A percentile compares a stretch with the other conserved stretches of the same genome.
Conservation (phyloP, 257 asterid genomes). For the Henckelia pumila region DNA sequence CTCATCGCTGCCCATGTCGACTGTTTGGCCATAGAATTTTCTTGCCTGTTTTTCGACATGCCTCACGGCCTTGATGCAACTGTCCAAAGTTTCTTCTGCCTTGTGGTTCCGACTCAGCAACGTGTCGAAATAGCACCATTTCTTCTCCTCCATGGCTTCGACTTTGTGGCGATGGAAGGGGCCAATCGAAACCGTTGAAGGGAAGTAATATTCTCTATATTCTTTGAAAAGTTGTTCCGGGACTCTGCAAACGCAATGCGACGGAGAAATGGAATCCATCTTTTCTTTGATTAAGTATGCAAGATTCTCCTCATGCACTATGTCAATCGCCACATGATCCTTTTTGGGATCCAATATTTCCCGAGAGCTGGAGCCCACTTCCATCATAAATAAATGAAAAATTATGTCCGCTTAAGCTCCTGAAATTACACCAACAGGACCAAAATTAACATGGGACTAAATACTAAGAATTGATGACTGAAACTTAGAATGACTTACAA, state of each 20-base stretch:
- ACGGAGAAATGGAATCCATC: conserved; percentile 35
- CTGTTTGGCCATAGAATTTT: conserved; percentile 38
- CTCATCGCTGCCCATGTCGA: conserved; percentile 33
- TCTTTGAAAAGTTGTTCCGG: conserved; percentile 25
- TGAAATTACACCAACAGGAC: neutral
- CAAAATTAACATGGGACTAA: neutral
- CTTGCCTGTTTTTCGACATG: conserved; percentile 37
- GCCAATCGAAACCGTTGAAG: conserved; percentile 49
- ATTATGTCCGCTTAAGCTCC: neutral
- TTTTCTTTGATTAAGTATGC: conserved; percentile 40
- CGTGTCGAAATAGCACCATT: conserved; percentile 49
- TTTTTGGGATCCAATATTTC: conserved; percentile 10
- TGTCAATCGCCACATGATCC: conserved; percentile 33
- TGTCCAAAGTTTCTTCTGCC: conserved; percentile 31
- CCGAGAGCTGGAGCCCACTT: neutral
- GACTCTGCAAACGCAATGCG: conserved; percentile 32
- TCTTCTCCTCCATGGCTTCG: conserved; percentile 32
- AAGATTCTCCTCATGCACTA: conserved; percentile 32
- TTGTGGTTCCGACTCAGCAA: conserved; percentile 36
- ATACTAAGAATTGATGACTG: neutral
- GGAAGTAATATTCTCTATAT: conserved; percentile 31
- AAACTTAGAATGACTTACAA: neutral
- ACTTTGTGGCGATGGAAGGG: conserved; percentile 44
- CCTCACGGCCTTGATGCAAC: conserved; percentile 38
- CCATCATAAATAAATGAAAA: conserved; percentile 23